phyloP scores from a whole-genome alignment of 2,329 filamentous ascomycete species.

The Dactylellina sp. region DNA sequence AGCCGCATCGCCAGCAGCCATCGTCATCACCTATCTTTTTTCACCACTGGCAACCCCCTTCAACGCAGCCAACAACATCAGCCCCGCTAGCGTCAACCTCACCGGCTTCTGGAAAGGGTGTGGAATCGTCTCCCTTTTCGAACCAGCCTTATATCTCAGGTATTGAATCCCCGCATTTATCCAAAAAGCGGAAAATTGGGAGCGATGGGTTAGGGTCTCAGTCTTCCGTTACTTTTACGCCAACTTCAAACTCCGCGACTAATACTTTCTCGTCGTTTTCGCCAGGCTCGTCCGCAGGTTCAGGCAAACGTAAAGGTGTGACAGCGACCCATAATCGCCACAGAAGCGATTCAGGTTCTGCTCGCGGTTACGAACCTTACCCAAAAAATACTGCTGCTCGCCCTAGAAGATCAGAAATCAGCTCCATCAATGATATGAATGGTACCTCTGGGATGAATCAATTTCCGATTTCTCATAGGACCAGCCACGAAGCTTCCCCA shows the following conservation, averaged over 20 bases:
- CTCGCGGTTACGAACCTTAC: constrained; percentile 59
- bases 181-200: constrained; percentile 60
- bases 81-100: constrained; percentile 57
- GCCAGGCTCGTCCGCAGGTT: constrained; percentile 52
- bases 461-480: constrained; percentile 52
- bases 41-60: constrained; percentile 60
- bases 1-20: constrained; percentile 38
- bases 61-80: constrained; percentile 49
- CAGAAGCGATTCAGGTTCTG: constrained; percentile 58
- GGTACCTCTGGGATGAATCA: constrained; percentile 7
- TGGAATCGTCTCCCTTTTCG: constrained; percentile 59
- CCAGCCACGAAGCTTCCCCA: constrained; percentile 21
- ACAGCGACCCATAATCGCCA: constrained; percentile 58
- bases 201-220: constrained; percentile 52
- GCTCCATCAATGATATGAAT: constrained; percentile 3
- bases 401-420: constrained; percentile 57
- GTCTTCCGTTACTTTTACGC: constrained; percentile 50
- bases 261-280: constrained; percentile 57
- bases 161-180: constrained; percentile 58
- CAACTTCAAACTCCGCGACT: constrained; percentile 19
- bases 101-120: constrained; percentile 58
- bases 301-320: constrained; percentile 57
- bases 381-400: constrained; percentile 51
- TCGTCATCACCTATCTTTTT: constrained; percentile 59
- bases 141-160: constrained; percentile 58